Conservation (phyloP, 1,139 yeast species). For the Chernovozyma sophiae-reginae region DNA sequence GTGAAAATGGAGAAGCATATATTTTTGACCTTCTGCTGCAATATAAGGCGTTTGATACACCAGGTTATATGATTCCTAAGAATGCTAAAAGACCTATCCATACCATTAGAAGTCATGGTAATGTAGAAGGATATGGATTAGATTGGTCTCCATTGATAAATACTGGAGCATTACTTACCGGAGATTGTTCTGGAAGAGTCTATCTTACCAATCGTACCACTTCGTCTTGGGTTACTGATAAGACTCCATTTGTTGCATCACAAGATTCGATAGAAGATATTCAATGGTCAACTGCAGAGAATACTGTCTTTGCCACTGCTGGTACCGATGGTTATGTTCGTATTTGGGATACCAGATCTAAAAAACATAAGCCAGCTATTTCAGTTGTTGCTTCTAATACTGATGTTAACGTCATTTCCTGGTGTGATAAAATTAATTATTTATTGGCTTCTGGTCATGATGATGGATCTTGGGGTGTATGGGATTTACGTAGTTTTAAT, state of each 20-base stretch:
- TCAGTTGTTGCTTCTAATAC: slow-evolving; percentile 77
- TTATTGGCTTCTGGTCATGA: slow-evolving; percentile 95
- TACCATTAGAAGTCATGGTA: slow-evolving; percentile 86
- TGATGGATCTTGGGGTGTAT: slow-evolving; percentile 95
- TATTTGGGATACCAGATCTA: slow-evolving; percentile 95
- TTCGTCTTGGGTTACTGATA: slow-evolving; percentile 83
- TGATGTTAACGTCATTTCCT: slow-evolving; percentile 92
- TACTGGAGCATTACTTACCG: slow-evolving; percentile 81
- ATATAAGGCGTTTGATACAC: slow-evolving; percentile 77
- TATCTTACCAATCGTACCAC: slow-evolving; percentile 75
- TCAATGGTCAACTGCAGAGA: slow-evolving; percentile 93
- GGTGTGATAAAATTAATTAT: slow-evolving; percentile 87
- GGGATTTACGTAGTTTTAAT: slow-evolving; percentile 92
- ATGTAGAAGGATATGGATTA: slow-evolving; percentile 93
- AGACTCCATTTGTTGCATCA: slow-evolving; percentile 68
- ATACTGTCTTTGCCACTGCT: slow-evolving; percentile 88
- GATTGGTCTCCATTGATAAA: slow-evolving; percentile 91
- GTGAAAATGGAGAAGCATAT: slow-evolving; percentile 86
- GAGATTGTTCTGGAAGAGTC: slow-evolving; percentile 84
- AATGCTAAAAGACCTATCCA: slow-evolving; percentile 74
- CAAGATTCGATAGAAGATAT: slow-evolving; percentile 87
- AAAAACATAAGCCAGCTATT: slow-evolving; percentile 86
- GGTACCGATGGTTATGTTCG: slow-evolving; percentile 91
- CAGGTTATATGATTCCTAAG: slow-evolving; percentile 81
- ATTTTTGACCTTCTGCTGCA: slow-evolving; percentile 80